Conservation (phyloP, 2,329 filamentous ascomycete species). For the Colletotrichum liaoningense region DNA sequence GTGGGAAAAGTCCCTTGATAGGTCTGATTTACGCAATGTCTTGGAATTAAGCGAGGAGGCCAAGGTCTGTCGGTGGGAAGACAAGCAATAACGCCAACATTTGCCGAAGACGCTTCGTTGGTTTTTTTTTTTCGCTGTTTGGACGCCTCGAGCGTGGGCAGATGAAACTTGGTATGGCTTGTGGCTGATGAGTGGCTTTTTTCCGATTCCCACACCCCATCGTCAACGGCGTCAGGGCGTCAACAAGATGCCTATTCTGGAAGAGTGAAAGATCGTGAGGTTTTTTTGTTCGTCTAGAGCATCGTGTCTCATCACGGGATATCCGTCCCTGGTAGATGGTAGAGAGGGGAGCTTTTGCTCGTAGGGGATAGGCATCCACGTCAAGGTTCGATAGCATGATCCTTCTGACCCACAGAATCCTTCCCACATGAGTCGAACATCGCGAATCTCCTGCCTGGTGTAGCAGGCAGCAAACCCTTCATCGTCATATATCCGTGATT, state of each 20-base stretch:
- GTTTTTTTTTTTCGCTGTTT: neutral
- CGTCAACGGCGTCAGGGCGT: neutral
- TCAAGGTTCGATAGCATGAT: neutral
- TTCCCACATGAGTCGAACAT: neutral
- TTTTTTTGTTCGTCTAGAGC: neutral
- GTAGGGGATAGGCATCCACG: neutral
- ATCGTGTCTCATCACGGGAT: neutral
- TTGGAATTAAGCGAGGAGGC: neutral
- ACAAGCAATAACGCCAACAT: neutral
- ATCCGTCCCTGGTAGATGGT: too few species aligned
- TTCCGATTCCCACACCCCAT: neutral
- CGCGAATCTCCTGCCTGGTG: neutral
- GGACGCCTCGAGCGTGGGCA: neutral
- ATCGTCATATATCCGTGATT: neutral
- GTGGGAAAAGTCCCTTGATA: neutral
- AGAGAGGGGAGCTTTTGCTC: too few species aligned
- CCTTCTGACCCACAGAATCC: neutral
- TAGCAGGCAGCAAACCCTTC: neutral
- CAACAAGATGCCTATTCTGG: neutral
- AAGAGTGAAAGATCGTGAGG: neutral
- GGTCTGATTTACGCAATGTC: neutral
- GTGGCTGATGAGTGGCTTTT: neutral
- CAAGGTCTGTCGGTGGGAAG: neutral
- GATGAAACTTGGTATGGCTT: neutral
- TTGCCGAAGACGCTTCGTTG: neutral